Evolutionary conservation across 805 yeast species (phyloP).

Genomic region (Yamadazyma tumulicola): DNA sequence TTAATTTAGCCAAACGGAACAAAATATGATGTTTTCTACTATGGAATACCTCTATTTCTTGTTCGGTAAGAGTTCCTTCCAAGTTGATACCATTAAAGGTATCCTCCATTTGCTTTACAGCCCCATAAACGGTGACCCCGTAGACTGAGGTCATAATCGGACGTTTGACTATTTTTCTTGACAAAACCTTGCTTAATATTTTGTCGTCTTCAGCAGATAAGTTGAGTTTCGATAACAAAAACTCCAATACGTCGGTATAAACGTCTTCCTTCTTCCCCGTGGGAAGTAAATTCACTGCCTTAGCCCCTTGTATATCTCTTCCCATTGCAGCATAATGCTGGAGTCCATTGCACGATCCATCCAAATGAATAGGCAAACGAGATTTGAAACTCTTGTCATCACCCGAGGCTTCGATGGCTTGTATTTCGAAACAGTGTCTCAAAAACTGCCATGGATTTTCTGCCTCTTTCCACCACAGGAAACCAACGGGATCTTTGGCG

Average conservation of each 20-base stretch:
- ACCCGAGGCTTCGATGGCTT: constrained; percentile 12
- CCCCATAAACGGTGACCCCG: constrained; percentile 41
- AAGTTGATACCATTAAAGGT: constrained; percentile 9
- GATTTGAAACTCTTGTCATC: constrained; percentile 18
- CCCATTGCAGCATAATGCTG: constrained; percentile 88
- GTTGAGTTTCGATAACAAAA: constrained; percentile 18
- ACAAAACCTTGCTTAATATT: constrained; percentile 16
- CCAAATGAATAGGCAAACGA: constrained; percentile 39
- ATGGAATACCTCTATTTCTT: constrained; percentile 5
- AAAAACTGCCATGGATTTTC: constrained; percentile 41
- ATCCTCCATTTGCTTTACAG: constrained; percentile 26
- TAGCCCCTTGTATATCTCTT: constrained; percentile 51
- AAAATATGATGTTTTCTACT: constrained; percentile 6
- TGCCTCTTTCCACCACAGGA: constrained; percentile 34
- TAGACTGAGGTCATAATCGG: constrained; percentile 46
- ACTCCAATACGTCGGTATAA: constrained; percentile 28
- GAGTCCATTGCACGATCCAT: constrained; percentile 77
- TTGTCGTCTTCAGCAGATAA: constrained; percentile 12
- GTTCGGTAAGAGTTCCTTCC: not conserved
- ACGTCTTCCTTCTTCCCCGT: constrained; percentile 25
- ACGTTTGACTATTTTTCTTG: constrained; percentile 35
- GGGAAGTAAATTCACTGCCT: constrained; percentile 33
- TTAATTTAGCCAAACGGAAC: constrained; percentile 17
- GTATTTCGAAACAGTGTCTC: constrained; percentile 32
- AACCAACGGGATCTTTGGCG: constrained; percentile 24